Percentiles rank a stretch among this genome's conserved stretches.
These are phyloP conservation scores for Sophora flavescens DNA, from an alignment of 306 rosid genomes.

Conservation along the genomic window DNA sequence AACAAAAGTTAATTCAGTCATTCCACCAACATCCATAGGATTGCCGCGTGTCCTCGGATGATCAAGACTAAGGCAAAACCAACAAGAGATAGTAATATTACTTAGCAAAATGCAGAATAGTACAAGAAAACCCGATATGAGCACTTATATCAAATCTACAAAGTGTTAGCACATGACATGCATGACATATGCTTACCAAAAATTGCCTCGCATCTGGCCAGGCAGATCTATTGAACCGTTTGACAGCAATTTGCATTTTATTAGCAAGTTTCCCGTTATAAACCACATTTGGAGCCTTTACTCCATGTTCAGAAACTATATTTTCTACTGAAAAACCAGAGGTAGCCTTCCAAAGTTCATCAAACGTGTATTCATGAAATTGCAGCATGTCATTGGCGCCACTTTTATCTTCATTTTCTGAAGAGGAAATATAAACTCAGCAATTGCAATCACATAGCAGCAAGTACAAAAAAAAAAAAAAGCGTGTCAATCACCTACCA, in stretches of 20 bases:
- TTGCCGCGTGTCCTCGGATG: not conserved
- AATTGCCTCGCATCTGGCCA: slow-evolving; percentile 97
- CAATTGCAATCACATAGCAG: slow-evolving; percentile 36
- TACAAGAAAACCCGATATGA: not conserved
- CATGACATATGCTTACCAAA: slow-evolving; percentile 59
- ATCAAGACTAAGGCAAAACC: not conserved
- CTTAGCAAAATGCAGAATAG: slow-evolving; percentile 28
- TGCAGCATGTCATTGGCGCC: slow-evolving; percentile 64
- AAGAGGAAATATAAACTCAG: slow-evolving; percentile 42
- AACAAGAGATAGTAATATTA: not conserved
- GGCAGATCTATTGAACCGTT: slow-evolving; percentile 92
- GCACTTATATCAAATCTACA: slow-evolving; percentile 10
- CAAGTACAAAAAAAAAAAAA: slow-evolving; percentile 28
- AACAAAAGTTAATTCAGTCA: slow-evolving; percentile 7
- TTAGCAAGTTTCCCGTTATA: slow-evolving; percentile 91
- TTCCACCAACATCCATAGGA: not conserved
- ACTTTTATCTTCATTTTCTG: slow-evolving; percentile 69
- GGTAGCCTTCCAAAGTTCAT: slow-evolving; percentile 85
- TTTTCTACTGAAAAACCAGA: slow-evolving; percentile 90
- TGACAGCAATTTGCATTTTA: slow-evolving; percentile 85
- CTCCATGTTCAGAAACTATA: slow-evolving; percentile 98
- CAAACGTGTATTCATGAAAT: slow-evolving; percentile 78
- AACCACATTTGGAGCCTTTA: slow-evolving; percentile 96
- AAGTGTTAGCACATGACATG: not conserved
- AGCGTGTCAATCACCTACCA: slow-evolving; percentile 58